Percentiles rank a stretch among this genome's conserved stretches.
Evolutionary conservation across 495 filamentous ascomycete species (phyloP).

Genomic region (Aspergillus funiculosus): DNA sequence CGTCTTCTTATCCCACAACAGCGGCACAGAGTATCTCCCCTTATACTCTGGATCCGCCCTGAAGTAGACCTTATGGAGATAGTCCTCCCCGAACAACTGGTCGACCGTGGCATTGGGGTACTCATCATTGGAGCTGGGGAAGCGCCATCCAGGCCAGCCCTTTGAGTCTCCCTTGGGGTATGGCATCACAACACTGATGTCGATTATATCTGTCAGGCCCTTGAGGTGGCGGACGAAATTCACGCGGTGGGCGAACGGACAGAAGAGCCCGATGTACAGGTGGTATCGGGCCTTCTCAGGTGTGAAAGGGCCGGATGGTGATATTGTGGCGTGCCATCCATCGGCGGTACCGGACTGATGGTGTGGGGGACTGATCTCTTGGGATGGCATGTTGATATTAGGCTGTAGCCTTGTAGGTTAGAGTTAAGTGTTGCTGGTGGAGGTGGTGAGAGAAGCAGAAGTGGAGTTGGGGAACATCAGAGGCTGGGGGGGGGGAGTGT

Average conservation of each 20-base stretch:
- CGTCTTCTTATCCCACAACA: slow-evolving; percentile 52
- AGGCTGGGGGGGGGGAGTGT: no score
- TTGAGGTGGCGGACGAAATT: slow-evolving; percentile 62
- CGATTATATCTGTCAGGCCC: slow-evolving; percentile 65
- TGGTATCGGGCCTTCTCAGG: slow-evolving; percentile 69
- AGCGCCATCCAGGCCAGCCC: slow-evolving; percentile 48
- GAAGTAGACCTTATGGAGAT: slow-evolving; percentile 50
- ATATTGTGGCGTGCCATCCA: slow-evolving; percentile 42
- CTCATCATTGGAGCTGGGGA: slow-evolving; percentile 42
- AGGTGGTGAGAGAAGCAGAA: no score
- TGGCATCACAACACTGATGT: slow-evolving; percentile 66
- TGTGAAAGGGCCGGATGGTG: slow-evolving; percentile 48
- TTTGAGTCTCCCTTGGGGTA: slow-evolving; percentile 54
- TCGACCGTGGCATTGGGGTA: slow-evolving; percentile 50
- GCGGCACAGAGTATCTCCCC: slow-evolving; percentile 49
- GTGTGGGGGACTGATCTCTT: no score
- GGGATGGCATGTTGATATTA: no score
- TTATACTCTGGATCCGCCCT: slow-evolving; percentile 45
- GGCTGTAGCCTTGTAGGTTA: no score
- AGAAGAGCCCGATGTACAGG: slow-evolving; percentile 62
- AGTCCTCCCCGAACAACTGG: slow-evolving; percentile 43
- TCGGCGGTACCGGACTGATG: slow-evolving; percentile 31
- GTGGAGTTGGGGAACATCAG: no score
- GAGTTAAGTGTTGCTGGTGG: no score
- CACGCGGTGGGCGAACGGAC: slow-evolving; percentile 60